Base-by-base conservation (phyloP, 208 protist species). In the Trypanosomatidae sp. region DNA sequence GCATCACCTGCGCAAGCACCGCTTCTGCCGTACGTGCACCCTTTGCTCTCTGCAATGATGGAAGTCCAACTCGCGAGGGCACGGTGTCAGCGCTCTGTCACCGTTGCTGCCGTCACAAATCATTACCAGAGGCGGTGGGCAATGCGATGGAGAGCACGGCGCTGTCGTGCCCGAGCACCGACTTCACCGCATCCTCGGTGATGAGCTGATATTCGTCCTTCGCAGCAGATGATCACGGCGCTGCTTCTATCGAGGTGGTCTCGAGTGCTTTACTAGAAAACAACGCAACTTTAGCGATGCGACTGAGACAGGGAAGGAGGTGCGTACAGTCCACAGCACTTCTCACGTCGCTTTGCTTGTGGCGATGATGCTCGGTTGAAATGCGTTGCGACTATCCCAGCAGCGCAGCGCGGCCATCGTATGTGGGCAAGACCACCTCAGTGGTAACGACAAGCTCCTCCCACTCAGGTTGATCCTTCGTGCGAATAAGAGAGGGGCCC, bases 61-160 rank as follows among this genome's bases (percentile, higher is more conserved):
- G 3, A 6, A 43, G 56, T 36, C 30, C 12, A n/a, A 0, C 56
- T 62, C 41, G 30, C 3, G 17, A 41, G 30, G 22, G 56, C 17
- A 62, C 33, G 6, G 15, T 47, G 44, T n/a, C 58, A 30, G 41
- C 19, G 56, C 25, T 43, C 33, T 9, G 17, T 10, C 25, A n/a
- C 46, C 30, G 0, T 25, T 25, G 36, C 39, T 47, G 22, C 30
- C 6, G 30, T 67, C 55, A 13, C 58, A 43, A 10, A 5, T 53
- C 28, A 36, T 50, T 19, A 69, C 73, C 76, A 3, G 74, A 62
- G 13, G 65, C 46, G 2, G 59, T 65, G 8, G 77, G 71, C 2
- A 66, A 66, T 36, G 86, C 58, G 56, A 86, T 88, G 13, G 73
- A 76, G 28, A 79, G 43, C 17, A 91, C 47, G 0, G 81, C 67